Percentiles rank a stretch among this genome's conserved stretches.
Evolutionary conservation across 805 yeast genomes (phyloP).

Genomic region (Isabelozyma gotoi): DNA sequence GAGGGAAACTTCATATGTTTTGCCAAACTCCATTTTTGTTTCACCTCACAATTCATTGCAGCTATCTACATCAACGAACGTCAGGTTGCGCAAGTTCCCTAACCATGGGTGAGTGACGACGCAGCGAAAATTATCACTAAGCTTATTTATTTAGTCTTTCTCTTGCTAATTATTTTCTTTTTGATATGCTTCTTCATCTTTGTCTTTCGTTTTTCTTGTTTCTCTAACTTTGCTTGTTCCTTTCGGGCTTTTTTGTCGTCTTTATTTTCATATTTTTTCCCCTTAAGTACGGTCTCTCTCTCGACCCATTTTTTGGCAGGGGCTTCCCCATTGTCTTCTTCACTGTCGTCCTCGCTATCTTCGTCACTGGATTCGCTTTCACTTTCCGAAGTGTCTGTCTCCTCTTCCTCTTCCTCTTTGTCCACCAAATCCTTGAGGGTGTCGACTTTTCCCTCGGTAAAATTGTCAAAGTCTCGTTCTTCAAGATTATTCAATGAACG

Average conservation of each 20-base stretch:
- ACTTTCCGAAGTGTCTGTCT: constrained; percentile 28
- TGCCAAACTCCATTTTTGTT: too few relatives aligned
- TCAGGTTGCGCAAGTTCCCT: neutral
- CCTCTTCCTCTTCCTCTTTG: constrained; percentile 18
- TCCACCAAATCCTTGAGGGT: constrained; percentile 65
- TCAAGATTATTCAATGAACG: constrained; percentile 80
- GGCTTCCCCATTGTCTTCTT: constrained; percentile 33
- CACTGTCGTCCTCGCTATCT: constrained; percentile 19
- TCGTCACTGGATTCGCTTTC: constrained; percentile 4
- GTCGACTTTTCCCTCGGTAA: constrained; percentile 76
- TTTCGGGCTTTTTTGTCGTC: constrained; percentile 50
- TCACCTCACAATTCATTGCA: neutral
- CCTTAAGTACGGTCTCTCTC: constrained; percentile 44
- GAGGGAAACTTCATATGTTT: too few relatives aligned
- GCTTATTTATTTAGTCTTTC: constrained; percentile 45
- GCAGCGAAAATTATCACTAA: too few relatives aligned
- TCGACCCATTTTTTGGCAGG: constrained; percentile 41
- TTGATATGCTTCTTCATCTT: constrained; percentile 39
- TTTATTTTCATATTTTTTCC: constrained; percentile 64
- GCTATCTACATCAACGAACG: neutral
- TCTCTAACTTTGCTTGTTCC: constrained; percentile 30
- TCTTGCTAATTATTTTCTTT: constrained; percentile 57
- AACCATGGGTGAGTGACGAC: too few relatives aligned
- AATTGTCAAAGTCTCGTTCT: constrained; percentile 84
- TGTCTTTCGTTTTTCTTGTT: constrained; percentile 32